Conservation (phyloP, 306 rosid species). For the Citrullus mucosospermus region DNA sequence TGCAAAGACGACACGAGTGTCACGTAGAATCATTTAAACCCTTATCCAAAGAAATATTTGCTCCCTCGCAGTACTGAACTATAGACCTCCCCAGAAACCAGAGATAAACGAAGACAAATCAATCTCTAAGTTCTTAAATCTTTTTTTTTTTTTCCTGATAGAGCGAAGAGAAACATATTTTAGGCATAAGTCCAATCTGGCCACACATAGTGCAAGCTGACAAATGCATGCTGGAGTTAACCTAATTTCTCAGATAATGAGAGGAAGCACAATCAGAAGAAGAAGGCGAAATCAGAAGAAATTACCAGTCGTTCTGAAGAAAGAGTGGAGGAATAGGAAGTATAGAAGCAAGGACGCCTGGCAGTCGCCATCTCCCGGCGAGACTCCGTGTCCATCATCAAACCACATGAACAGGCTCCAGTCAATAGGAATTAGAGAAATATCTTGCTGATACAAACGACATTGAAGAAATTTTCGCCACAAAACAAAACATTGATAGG, state of each 20-base stretch:
- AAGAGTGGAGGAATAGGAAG: slow-evolving; percentile 43
- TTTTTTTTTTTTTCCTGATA: too few relatives aligned
- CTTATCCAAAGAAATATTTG: background rate
- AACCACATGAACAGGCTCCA: slow-evolving; percentile 2
- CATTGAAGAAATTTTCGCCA: slow-evolving; percentile 1
- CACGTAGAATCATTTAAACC: background rate
- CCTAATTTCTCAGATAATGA: background rate
- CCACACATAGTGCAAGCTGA: background rate
- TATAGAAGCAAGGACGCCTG: slow-evolving; percentile 66
- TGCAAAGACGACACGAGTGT: background rate
- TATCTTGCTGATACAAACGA: slow-evolving; percentile 12
- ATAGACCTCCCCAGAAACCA: background rate
- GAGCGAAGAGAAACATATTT: background rate
- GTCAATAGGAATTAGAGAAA: background rate
- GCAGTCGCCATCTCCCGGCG: slow-evolving; percentile 27
- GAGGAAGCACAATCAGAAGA: background rate
- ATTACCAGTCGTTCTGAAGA: slow-evolving; percentile 55
- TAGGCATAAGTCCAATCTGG: background rate
- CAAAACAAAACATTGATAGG: background rate
- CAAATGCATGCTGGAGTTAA: background rate
- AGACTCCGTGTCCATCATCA: slow-evolving; percentile 38
- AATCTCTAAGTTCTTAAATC: background rate
- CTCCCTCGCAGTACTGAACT: background rate
- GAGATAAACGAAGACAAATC: background rate
- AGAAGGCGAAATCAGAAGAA: background rate